phyloP scores from a whole-genome alignment of 2,329 filamentous ascomycete species.

The Xylaria hypoxylon region DNA sequence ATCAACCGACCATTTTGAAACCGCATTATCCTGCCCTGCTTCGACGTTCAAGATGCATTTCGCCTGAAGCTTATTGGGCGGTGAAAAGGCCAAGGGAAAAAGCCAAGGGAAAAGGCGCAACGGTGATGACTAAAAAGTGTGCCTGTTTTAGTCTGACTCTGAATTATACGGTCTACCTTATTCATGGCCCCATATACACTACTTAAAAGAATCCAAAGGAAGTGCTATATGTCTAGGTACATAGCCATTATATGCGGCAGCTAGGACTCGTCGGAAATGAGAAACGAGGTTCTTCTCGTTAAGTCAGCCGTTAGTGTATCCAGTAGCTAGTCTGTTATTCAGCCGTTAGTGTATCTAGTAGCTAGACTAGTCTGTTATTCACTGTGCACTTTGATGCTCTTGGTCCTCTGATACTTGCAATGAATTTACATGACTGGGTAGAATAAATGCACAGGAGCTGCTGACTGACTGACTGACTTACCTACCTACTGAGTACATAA shows the following conservation, averaged over 20 bases:
- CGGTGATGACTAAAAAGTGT: neutral
- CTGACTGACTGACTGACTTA: neutral
- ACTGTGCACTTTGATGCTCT: slow-evolving; percentile 1
- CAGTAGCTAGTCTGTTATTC: slow-evolving; percentile 5
- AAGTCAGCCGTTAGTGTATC: slow-evolving; percentile 8
- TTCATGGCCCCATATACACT: slow-evolving; percentile 2
- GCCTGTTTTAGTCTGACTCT: neutral
- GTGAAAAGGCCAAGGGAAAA: neutral
- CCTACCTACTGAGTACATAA: slow-evolving; percentile 10
- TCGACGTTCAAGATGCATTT: slow-evolving; percentile 11
- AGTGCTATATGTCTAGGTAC: neutral
- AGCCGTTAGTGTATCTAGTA: slow-evolving; percentile 2
- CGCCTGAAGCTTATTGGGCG: neutral
- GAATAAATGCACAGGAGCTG: neutral
- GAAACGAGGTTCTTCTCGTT: slow-evolving; percentile 2
- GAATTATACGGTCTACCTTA: neutral
- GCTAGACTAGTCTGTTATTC: neutral
- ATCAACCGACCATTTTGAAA: slow-evolving; percentile 14
- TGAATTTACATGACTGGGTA: neutral
- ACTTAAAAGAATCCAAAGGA: neutral
- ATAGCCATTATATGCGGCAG: neutral
- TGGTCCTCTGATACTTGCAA: neutral
- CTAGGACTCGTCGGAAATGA: slow-evolving; percentile 11
- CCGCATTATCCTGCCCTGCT: slow-evolving; percentile 4
- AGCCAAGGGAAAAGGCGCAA: neutral